Evolutionary conservation across 2,329 filamentous ascomycete genomes (phyloP).

Genomic region (Cucurbitaria berberidis): DNA sequence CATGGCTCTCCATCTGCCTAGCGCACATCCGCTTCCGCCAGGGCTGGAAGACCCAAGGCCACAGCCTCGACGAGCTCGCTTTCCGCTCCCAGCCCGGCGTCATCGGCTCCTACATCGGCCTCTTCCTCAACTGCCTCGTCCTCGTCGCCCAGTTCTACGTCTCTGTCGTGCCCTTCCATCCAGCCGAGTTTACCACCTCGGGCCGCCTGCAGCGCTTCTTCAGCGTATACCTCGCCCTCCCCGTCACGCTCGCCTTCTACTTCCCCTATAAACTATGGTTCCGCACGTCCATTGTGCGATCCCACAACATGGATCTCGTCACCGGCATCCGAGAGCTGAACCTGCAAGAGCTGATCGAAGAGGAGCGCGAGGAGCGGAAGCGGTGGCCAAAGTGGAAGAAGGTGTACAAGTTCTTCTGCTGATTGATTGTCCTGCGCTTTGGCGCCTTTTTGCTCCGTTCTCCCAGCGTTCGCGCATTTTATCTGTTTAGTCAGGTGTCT

Average conservation of each 20-base stretch:
- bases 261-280: constrained; percentile 77
- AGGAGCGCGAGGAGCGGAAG: constrained; percentile 77
- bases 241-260: constrained; percentile 72
- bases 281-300: constrained; percentile 69
- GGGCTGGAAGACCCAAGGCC: constrained; percentile 66
- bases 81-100: constrained; percentile 82
- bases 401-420: constrained; percentile 58
- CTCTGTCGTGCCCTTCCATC: constrained; percentile 76
- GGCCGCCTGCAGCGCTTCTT: constrained; percentile 72
- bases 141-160: constrained; percentile 88
- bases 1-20: constrained; percentile 73
- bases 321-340: constrained; percentile 88
- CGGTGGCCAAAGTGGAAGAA: constrained; percentile 58
- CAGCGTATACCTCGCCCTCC: constrained; percentile 71
- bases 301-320: constrained; percentile 81
- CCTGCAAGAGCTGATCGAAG: constrained; percentile 74
- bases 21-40: constrained; percentile 67
- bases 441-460: constrained; percentile 1
- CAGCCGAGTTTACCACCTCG: constrained; percentile 51
- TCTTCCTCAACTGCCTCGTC: constrained; percentile 76
- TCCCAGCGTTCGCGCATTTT: constrained; percentile 24
- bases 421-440: constrained; percentile 4
- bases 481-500: constrained; percentile 11
- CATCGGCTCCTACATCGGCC: constrained; percentile 78
- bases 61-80: constrained; percentile 75